phyloP scores from a whole-genome alignment of 2,329 filamentous ascomycete species.

The Stenocarpella maydis region DNA sequence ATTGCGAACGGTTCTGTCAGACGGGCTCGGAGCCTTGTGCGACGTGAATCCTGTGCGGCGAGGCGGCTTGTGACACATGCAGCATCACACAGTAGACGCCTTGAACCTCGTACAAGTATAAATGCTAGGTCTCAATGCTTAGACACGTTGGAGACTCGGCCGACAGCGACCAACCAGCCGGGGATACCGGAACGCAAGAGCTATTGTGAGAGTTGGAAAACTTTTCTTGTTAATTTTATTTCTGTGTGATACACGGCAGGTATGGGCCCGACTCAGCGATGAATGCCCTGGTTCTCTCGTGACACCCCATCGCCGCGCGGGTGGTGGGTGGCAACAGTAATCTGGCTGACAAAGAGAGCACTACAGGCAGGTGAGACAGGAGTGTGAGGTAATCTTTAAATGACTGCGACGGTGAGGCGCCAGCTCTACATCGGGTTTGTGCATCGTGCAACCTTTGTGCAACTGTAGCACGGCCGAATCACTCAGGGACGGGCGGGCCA shows the following conservation, averaged over 20 bases:
- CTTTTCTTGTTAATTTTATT: too few species aligned
- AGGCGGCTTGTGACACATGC: not conserved
- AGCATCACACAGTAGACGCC: not conserved
- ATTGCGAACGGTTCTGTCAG: not conserved
- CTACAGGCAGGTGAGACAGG: constrained; percentile 21
- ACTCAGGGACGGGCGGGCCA: not conserved
- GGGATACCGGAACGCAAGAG: not conserved
- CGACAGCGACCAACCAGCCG: not conserved
- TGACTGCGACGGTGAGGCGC: constrained; percentile 13
- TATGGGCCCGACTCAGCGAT: not conserved
- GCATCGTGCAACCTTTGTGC: not conserved
- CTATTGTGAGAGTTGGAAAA: not conserved
- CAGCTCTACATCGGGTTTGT: constrained; percentile 2
- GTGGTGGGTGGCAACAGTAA: constrained; percentile 7
- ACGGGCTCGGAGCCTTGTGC: constrained; percentile 8
- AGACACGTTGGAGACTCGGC: not conserved
- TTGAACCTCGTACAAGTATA: not conserved
- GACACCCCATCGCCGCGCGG: constrained; percentile 6
- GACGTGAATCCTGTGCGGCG: not conserved
- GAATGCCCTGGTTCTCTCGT: not conserved
- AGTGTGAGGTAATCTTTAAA: not conserved
- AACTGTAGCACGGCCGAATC: not conserved
- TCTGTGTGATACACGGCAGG: too few species aligned
- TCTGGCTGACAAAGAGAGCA: not conserved
- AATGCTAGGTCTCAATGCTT: not conserved